Evolutionary conservation across 225 moss, liverwort and hornwort species (phyloP).

Genomic region (Polytrichum commune): DNA sequence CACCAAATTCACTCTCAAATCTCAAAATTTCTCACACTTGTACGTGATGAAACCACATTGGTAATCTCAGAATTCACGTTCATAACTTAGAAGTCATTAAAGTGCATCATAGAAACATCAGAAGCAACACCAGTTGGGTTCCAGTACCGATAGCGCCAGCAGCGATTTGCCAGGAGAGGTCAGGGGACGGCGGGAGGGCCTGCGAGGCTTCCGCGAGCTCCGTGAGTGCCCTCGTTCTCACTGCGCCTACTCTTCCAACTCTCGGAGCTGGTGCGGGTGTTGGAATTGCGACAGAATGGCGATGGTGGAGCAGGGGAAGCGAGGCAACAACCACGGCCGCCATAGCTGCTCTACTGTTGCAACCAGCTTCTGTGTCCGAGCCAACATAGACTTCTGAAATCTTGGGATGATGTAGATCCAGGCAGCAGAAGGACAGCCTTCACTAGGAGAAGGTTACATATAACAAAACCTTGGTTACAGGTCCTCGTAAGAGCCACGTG

Average conservation of each 20-base stretch:
- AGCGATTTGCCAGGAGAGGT: conserved; percentile 77
- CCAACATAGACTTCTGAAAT: too few species aligned
- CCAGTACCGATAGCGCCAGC: conserved; percentile 63
- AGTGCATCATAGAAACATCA: neutral
- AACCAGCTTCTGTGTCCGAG: too few species aligned
- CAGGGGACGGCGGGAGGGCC: conserved; percentile 48
- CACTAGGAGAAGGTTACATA: neutral
- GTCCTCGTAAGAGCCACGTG: too few species aligned
- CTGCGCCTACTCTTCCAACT: neutral
- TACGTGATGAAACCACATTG: too few species aligned
- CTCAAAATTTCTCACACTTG: too few species aligned
- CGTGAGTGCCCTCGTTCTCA: conserved; percentile 10
- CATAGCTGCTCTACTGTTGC: neutral
- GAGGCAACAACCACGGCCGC: neutral
- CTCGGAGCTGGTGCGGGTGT: neutral
- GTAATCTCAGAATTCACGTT: neutral
- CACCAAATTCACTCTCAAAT: neutral
- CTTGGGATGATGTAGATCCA: too few species aligned
- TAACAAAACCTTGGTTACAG: too few species aligned
- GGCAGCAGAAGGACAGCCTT: neutral
- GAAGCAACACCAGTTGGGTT: neutral
- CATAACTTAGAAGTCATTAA: neutral
- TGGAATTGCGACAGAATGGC: neutral
- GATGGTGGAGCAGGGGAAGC: neutral
- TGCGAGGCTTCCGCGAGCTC: conserved; percentile 47